Percentiles rank a stretch among this genome's conserved stretches.
These are phyloP conservation scores for Sporothrix variecibatus DNA, from an alignment of 2,329 filamentous ascomycete species.

Conservation along the genomic window DNA sequence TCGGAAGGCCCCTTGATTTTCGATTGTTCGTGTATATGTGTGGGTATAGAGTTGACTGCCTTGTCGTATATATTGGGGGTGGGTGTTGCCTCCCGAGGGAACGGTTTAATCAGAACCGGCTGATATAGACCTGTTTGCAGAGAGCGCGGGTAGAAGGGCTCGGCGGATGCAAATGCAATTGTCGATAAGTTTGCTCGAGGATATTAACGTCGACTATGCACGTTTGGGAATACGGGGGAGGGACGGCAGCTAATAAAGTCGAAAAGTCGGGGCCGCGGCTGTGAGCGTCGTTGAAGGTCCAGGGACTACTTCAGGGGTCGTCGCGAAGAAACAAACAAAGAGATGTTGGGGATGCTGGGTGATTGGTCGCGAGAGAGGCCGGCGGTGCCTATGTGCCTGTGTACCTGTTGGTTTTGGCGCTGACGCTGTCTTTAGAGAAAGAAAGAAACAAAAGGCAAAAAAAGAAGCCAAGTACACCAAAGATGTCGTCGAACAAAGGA, in stretches of 20 bases:
- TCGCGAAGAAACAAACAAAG: constrained; percentile 1
- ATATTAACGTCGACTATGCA: constrained; percentile 7
- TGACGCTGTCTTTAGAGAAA: not conserved
- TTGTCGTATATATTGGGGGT: not conserved
- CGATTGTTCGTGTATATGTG: not conserved
- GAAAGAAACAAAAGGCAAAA: not conserved
- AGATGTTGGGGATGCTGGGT: not conserved
- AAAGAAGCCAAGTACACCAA: not conserved
- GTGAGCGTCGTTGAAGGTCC: not conserved
- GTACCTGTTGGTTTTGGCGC: constrained; percentile 6
- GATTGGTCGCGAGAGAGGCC: not conserved
- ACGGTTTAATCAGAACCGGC: constrained; percentile 23
- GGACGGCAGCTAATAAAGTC: constrained; percentile 12
- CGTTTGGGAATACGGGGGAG: not conserved
- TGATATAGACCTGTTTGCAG: constrained; percentile 18
- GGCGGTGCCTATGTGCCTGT: not conserved
- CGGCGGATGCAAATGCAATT: constrained; percentile 13
- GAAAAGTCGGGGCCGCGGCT: not conserved
- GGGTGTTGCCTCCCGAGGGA: constrained; percentile 14
- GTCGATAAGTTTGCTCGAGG: not conserved
- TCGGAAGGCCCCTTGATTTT: constrained; percentile 4
- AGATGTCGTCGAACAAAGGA: constrained; percentile 18
- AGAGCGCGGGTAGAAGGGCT: not conserved
- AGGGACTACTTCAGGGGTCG: not conserved
- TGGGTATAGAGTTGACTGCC: not conserved